Evolutionary conservation across 2,329 filamentous ascomycete genomes (phyloP).

Genomic region (Davidsoniella australis): DNA sequence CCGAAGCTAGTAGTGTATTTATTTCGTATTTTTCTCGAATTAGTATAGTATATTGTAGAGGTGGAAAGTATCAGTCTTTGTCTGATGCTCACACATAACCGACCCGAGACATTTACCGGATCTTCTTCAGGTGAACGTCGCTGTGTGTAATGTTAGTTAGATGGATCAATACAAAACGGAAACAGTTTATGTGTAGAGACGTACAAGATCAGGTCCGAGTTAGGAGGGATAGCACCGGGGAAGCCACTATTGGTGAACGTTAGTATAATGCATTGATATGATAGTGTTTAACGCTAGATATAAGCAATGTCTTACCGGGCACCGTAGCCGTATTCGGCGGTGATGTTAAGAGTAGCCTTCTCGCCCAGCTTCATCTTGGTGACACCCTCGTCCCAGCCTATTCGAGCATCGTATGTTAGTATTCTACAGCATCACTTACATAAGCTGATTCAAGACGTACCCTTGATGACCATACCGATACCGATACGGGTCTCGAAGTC

Average conservation of each 20-base stretch:
- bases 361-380: conserved; percentile 76
- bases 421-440: too few species aligned
- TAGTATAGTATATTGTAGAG: too few species aligned
- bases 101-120: conserved; percentile 26
- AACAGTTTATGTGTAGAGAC: conserved; percentile 21
- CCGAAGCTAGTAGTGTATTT: too few species aligned
- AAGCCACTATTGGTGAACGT: conserved; percentile 43
- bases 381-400: conserved; percentile 78
- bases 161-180: background rate
- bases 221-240: conserved; percentile 57
- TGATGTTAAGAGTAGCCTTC: conserved; percentile 71
- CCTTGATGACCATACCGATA: conserved; percentile 68
- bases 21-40: too few species aligned
- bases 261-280: background rate
- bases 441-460: conserved; percentile 28
- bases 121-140: conserved; percentile 51
- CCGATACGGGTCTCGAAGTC: conserved; percentile 69
- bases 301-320: conserved; percentile 28
- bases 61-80: too few species aligned
- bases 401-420: background rate
- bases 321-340: conserved; percentile 52
- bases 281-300: background rate
- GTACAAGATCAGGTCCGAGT: conserved; percentile 70
- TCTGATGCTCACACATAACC: too few species aligned
- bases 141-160: conserved; percentile 23